phyloP scores from a whole-genome alignment of 768 basidiomycete species.

The Macrolepiota fuliginosa region DNA sequence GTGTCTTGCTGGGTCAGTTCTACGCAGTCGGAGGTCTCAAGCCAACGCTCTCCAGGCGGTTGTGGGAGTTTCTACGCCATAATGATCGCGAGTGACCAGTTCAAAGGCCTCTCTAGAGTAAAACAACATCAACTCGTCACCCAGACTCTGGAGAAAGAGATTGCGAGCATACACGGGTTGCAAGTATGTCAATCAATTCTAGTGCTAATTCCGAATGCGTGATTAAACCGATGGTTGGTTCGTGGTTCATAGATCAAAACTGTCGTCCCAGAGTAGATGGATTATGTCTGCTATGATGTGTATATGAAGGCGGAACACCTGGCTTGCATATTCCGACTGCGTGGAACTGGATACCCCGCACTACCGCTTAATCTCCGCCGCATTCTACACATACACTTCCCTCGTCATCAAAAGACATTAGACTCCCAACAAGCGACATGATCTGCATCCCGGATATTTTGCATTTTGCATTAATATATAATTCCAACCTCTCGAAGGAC shows the following conservation, averaged over 20 bases:
- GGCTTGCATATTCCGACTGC: background rate
- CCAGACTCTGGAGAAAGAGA: conserved; percentile 82
- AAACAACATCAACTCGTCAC: conserved; percentile 95
- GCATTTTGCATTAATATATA: too few species aligned
- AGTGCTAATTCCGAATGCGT: background rate
- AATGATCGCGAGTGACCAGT: conserved; percentile 76
- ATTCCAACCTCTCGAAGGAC: too few species aligned
- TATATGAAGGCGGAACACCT: background rate
- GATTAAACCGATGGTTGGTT: background rate
- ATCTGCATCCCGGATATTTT: too few species aligned
- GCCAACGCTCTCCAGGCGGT: conserved; percentile 58
- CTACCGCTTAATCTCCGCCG: background rate
- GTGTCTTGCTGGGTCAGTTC: conserved; percentile 16
- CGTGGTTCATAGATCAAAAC: conserved; percentile 25
- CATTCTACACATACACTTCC: background rate
- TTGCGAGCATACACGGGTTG: conserved; percentile 88
- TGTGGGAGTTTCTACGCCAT: conserved; percentile 98
- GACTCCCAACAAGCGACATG: too few species aligned
- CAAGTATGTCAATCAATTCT: conserved; percentile 59
- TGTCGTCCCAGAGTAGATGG: conserved; percentile 9
- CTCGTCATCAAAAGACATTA: background rate
- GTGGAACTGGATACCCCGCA: background rate
- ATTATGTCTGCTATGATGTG: background rate
- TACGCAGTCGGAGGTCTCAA: background rate
- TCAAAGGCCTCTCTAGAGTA: conserved; percentile 82